A percentile compares a stretch with the other conserved stretches of the same genome.
These are phyloP conservation scores for Neocucurbitaria cava DNA, from an alignment of 2,329 filamentous ascomycete species.

Conservation along the genomic window DNA sequence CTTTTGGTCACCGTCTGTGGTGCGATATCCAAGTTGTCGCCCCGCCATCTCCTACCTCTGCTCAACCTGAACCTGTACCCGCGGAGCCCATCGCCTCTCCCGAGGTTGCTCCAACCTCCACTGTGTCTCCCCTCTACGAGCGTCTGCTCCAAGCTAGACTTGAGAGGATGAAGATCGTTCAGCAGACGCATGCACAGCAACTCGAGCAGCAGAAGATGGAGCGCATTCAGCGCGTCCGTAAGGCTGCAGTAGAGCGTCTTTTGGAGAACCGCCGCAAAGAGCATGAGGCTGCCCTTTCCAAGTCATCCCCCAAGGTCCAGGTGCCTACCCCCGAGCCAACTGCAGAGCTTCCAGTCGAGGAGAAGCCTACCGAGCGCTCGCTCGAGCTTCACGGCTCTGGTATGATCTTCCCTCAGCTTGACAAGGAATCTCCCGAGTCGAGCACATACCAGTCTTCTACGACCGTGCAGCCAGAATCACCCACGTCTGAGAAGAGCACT, in stretches of 20 bases:
- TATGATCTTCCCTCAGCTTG: constrained; percentile 97
- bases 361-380: constrained; percentile 30
- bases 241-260: constrained; percentile 44
- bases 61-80: constrained; percentile 2
- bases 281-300: constrained; percentile 36
- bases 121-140: constrained; percentile 28
- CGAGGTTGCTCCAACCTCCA: constrained; percentile 22
- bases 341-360: constrained; percentile 44
- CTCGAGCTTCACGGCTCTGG: constrained; percentile 51
- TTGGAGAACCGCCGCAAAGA: constrained; percentile 42
- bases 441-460: constrained; percentile 76
- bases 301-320: constrained; percentile 34
- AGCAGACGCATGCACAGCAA: constrained; percentile 27
- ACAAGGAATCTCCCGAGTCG: constrained; percentile 86
- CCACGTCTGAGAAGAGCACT: constrained; percentile 36
- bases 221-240: constrained; percentile 42
- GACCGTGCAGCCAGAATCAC: constrained; percentile 38
- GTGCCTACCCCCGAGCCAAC: constrained; percentile 23
- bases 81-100: not conserved
- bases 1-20: constrained; percentile 94
- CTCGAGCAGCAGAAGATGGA: constrained; percentile 35
- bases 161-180: constrained; percentile 29
- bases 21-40: constrained; percentile 79
- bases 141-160: constrained; percentile 32
- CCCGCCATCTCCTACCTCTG: constrained; percentile 11